A percentile compares a stretch with the other conserved stretches of the same genome.
phyloP scores from a whole-genome alignment of 768 basidiomycete genomes.

The Russula lepida region DNA sequence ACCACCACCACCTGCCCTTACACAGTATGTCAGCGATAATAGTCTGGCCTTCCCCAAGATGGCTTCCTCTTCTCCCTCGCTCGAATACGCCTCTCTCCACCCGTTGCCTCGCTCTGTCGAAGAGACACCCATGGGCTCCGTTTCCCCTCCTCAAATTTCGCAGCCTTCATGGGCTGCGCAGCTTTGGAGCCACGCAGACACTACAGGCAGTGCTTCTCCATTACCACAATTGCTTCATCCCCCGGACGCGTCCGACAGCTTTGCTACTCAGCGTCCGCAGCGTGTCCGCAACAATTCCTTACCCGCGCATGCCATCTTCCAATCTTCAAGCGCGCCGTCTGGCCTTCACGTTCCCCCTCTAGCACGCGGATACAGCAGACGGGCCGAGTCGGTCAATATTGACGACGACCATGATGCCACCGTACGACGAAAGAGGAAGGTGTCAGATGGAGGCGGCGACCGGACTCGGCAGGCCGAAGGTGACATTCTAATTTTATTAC shows the following conservation, averaged over 20 bases:
- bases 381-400: conserved; percentile 56
- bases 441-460: conserved; percentile 24
- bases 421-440: conserved; percentile 48
- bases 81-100: conserved; percentile 49
- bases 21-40: conserved; percentile 36
- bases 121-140: conserved; percentile 30
- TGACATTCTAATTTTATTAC: background rate
- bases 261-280: conserved; percentile 34
- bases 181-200: conserved; percentile 46
- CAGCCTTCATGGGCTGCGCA: conserved; percentile 62
- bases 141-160: conserved; percentile 55
- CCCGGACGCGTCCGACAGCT: conserved; percentile 34
- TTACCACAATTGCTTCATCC: conserved; percentile 36
- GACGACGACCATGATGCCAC: conserved; percentile 64
- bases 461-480: conserved; percentile 21
- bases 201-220: conserved; percentile 22
- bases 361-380: conserved; percentile 54
- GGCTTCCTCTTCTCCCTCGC: conserved; percentile 48
- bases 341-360: conserved; percentile 41
- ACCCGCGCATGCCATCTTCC: conserved; percentile 51
- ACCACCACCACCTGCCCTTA: conserved; percentile 38
- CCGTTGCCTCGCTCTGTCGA: conserved; percentile 47
- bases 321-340: conserved; percentile 65
- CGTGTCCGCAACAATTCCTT: conserved; percentile 34
- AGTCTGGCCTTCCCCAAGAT: conserved; percentile 37